Conservation (phyloP, 1,139 yeast species). For the Pichia sp. region DNA sequence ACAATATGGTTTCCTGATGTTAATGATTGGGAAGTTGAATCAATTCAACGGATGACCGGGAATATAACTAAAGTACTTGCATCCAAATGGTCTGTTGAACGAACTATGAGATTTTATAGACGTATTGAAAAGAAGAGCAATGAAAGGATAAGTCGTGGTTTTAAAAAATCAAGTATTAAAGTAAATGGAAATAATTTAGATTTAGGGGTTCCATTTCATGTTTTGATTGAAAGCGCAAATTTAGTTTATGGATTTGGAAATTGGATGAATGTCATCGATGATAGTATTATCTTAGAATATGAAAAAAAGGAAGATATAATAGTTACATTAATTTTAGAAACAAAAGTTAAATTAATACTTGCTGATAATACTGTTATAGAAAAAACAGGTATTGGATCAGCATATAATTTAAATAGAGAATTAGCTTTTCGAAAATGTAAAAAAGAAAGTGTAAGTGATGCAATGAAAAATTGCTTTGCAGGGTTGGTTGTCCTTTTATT, state of each 20-base stretch:
- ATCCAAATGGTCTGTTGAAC: slow-evolving; percentile 23
- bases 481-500: slow-evolving; percentile 26
- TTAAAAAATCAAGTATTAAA: background rate
- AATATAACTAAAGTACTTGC: slow-evolving; percentile 20
- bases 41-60: slow-evolving; percentile 19
- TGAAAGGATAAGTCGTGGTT: background rate
- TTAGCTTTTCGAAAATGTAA: slow-evolving; percentile 40
- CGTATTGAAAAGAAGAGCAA: slow-evolving; percentile 1
- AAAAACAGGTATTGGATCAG: slow-evolving; percentile 38
- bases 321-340: slow-evolving; percentile 21
- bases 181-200: background rate
- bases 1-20: slow-evolving; percentile 8
- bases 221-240: slow-evolving; percentile 51
- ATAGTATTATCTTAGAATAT: slow-evolving; percentile 28
- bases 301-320: slow-evolving; percentile 21
- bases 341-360: slow-evolving; percentile 36
- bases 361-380: slow-evolving; percentile 45
- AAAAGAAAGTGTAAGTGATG: slow-evolving; percentile 50
- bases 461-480: slow-evolving; percentile 34
- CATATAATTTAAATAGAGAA: slow-evolving; percentile 32
- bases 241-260: slow-evolving; percentile 60
- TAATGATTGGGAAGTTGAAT: slow-evolving; percentile 19
- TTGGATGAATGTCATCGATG: slow-evolving; percentile 51
- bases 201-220: slow-evolving; percentile 19
- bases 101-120: slow-evolving; percentile 1